These are phyloP conservation scores for Salvia sclarea DNA, from an alignment of 305 asterid genomes.

Conservation along the genomic window DNA sequence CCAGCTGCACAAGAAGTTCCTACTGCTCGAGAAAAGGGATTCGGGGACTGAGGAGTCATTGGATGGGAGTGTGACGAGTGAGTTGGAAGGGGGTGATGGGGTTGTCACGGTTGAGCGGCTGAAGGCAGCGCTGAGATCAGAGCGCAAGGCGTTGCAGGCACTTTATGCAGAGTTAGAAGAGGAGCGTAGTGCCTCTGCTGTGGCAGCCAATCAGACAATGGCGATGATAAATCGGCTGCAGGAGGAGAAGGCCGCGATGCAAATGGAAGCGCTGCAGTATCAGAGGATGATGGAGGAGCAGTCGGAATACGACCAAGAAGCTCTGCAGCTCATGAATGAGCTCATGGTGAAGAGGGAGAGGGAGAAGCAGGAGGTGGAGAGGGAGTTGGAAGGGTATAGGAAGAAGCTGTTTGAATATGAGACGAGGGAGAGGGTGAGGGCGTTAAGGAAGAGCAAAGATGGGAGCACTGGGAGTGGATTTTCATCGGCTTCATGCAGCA, in stretches of 20 bases:
- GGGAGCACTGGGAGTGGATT: slow-evolving; percentile 65
- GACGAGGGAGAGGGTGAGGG: slow-evolving; percentile 56
- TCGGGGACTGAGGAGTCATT: slow-evolving; percentile 70
- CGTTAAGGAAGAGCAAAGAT: slow-evolving; percentile 54
- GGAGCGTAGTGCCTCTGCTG: slow-evolving; percentile 88
- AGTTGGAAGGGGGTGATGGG: slow-evolving; percentile 72
- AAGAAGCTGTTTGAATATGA: slow-evolving; percentile 75
- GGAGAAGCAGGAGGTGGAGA: slow-evolving; percentile 77
- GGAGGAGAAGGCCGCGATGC: slow-evolving; percentile 96
- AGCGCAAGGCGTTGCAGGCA: slow-evolving; percentile 68
- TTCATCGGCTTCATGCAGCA: slow-evolving; percentile 73
- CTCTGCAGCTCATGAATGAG: slow-evolving; percentile 84
- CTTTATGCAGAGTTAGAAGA: slow-evolving; percentile 82
- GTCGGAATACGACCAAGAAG: slow-evolving; percentile 96
- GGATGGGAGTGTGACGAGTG: slow-evolving; percentile 86
- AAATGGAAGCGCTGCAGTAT: slow-evolving; percentile 96
- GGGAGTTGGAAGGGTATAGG: slow-evolving; percentile 58
- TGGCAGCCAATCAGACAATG: slow-evolving; percentile 92
- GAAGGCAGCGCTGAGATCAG: slow-evolving; percentile 62
- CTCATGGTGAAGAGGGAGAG: slow-evolving; percentile 90
- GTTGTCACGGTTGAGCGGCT: slow-evolving; percentile 56
- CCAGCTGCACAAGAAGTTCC: slow-evolving; percentile 61
- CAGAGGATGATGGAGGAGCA: slow-evolving; percentile 99
- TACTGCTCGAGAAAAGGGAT: slow-evolving; percentile 67
- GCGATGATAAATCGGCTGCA: slow-evolving; percentile 95